Evolutionary conservation across 768 basidiomycete genomes (phyloP).

Genomic region (Sporobolomyces phaffii): DNA sequence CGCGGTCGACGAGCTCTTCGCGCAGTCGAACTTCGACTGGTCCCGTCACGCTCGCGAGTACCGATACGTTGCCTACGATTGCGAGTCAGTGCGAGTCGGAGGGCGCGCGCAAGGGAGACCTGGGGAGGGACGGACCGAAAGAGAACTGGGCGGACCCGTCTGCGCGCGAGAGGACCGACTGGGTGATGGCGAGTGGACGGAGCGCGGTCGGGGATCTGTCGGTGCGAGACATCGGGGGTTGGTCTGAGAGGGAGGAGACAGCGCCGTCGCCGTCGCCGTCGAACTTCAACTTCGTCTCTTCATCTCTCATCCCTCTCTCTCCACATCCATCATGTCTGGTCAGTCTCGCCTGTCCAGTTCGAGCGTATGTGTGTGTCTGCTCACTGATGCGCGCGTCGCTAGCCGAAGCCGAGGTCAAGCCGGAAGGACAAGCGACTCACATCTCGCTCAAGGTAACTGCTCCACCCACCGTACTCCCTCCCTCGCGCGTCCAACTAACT

Average conservation of each 20-base stretch:
- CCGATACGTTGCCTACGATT: constrained; percentile 43
- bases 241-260: neutral
- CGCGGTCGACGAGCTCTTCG: constrained; percentile 48
- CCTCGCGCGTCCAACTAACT: neutral
- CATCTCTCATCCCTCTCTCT: no score
- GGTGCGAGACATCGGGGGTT: neutral
- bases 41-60: constrained; percentile 47
- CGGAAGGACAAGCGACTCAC: constrained; percentile 22
- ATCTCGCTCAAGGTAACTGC: constrained; percentile 35
- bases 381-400: neutral
- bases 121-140: constrained; percentile 41
- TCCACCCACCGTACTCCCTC: no score
- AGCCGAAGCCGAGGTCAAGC: constrained; percentile 23
- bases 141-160: constrained; percentile 49
- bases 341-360: neutral
- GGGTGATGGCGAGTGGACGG: constrained; percentile 24
- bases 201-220: neutral
- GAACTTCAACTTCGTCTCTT: no score
- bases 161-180: constrained; percentile 46
- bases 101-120: neutral
- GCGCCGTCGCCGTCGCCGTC: no score
- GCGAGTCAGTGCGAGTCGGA: neutral
- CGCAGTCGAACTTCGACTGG: constrained; percentile 49
- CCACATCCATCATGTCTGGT: no score
- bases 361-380: neutral